Base-by-base conservation (phyloP, 2,329 filamentous ascomycete genomes). In the Sphaerulina musiva region DNA sequence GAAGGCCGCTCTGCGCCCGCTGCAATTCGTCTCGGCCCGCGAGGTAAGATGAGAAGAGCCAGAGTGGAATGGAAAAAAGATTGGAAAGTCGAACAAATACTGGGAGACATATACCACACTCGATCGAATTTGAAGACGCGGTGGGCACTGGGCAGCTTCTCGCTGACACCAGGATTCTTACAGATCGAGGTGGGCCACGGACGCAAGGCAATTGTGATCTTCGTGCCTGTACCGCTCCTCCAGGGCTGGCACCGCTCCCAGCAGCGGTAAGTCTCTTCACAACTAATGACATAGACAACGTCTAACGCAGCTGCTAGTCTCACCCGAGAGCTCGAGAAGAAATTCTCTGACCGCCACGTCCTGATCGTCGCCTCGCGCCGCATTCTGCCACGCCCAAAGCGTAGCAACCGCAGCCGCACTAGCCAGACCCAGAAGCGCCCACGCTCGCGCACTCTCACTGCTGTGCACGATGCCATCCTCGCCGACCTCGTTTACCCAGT, bases 191-290 rank as follows among this genome's bases (percentile, higher is more conserved):
- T 97, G 81, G 93, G 93, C 83, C 91, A 97, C 83, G 93, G 93
- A 86, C 95, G 95, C 86, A 98, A 97, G 87, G 93, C 93, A 75
- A 93, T 98, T 82, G 92, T 95, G 84, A 95, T 98, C 88, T 98
- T 98, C 88, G 93, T 98, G 84, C 93, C 93, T 76, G 93, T 98
- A 77, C 93, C 93, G 80, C 89, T 95, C 78, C 89, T 98, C 77
- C 82, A 86, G 78, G 89, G 89, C 77, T 98, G 96, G 89, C 93
- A 97, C 88, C 91, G 93, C 75, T 89, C 95, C 76, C 93, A 98
- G 85, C 93, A 97, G 83, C 91, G 93, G 92, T 97, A 91, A 79
- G 86, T 77, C 62, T 55, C 14, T 14, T 17, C 5, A 42, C 6
- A 48, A 6, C 40, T 12, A 29, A 39, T 49, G 20, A 42, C 2